phyloP scores from a whole-genome alignment of 2,329 filamentous ascomycete genomes.

The Fusarium sulawesiense region DNA sequence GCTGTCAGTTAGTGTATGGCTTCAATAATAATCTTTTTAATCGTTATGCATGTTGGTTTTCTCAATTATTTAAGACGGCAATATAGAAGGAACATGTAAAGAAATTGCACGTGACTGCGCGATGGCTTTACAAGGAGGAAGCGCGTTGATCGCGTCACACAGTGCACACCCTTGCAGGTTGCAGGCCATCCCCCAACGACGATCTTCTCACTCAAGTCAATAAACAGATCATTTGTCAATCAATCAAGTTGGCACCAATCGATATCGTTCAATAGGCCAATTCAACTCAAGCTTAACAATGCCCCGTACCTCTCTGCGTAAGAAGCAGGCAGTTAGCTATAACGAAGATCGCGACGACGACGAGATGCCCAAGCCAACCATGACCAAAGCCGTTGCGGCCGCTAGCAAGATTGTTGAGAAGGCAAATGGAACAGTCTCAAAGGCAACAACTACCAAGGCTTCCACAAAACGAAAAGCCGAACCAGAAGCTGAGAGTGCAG shows the following conservation, averaged over 20 bases:
- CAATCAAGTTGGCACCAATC: neutral
- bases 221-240: neutral
- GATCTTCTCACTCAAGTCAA: neutral
- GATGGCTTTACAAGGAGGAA: slow-evolving; percentile 16
- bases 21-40: neutral
- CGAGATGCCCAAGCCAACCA: slow-evolving; percentile 26
- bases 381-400: slow-evolving; percentile 26
- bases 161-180: neutral
- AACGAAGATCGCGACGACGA: slow-evolving; percentile 46
- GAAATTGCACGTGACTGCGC: slow-evolving; percentile 42
- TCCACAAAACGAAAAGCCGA: slow-evolving; percentile 51
- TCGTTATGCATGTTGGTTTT: neutral
- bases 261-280: neutral
- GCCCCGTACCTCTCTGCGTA: slow-evolving; percentile 52
- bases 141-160: slow-evolving; percentile 42
- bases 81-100: neutral
- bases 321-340: slow-evolving; percentile 49
- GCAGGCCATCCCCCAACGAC: neutral
- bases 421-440: slow-evolving; percentile 42
- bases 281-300: slow-evolving; percentile 40
- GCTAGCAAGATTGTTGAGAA: slow-evolving; percentile 46
- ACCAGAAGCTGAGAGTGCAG: slow-evolving; percentile 41
- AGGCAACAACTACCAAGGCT: slow-evolving; percentile 38
- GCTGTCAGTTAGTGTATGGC: neutral
- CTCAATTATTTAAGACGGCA: neutral